Conservation (phyloP, 1,284 basidiomycete genomes). For the Naganishia liquefaciens region DNA sequence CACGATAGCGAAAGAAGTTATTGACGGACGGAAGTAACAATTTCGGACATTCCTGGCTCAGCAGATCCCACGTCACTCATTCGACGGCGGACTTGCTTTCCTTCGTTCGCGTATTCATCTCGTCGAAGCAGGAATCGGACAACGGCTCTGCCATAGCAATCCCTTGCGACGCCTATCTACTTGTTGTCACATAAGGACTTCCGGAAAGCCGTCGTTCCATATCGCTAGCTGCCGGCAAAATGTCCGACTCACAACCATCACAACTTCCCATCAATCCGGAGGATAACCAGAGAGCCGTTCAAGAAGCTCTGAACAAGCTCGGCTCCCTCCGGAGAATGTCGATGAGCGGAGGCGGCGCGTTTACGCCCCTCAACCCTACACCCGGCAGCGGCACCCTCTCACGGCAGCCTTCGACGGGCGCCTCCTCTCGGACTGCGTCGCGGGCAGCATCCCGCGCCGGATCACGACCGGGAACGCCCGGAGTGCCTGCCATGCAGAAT, state of each 20-base stretch:
- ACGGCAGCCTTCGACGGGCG: constrained; percentile 28
- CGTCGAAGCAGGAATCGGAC: too few relatives aligned
- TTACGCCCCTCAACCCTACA: constrained; percentile 39
- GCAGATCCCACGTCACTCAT: too few relatives aligned
- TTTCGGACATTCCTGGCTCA: neutral
- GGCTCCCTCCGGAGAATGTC: constrained; percentile 46
- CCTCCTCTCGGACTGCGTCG: constrained; percentile 23
- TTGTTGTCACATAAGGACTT: too few relatives aligned
- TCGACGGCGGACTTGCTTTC: too few relatives aligned
- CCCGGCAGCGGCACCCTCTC: constrained; percentile 17
- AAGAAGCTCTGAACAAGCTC: constrained; percentile 50
- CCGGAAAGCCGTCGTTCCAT: too few relatives aligned
- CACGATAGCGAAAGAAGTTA: neutral
- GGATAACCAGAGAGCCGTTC: constrained; percentile 44
- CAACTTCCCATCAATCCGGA: constrained; percentile 25
- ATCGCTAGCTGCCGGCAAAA: too few relatives aligned
- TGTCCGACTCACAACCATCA: constrained; percentile 20
- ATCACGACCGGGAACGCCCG: constrained; percentile 24
- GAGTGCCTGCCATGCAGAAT: constrained; percentile 13
- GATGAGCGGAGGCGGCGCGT: constrained; percentile 41
- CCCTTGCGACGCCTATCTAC: too few relatives aligned
- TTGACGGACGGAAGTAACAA: too few relatives aligned
- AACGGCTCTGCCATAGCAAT: too few relatives aligned
- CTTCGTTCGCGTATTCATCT: too few relatives aligned
- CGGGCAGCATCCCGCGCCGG: constrained; percentile 13